phyloP scores from a whole-genome alignment of 306 rosid species.

The Erythrophleum fordii region DNA sequence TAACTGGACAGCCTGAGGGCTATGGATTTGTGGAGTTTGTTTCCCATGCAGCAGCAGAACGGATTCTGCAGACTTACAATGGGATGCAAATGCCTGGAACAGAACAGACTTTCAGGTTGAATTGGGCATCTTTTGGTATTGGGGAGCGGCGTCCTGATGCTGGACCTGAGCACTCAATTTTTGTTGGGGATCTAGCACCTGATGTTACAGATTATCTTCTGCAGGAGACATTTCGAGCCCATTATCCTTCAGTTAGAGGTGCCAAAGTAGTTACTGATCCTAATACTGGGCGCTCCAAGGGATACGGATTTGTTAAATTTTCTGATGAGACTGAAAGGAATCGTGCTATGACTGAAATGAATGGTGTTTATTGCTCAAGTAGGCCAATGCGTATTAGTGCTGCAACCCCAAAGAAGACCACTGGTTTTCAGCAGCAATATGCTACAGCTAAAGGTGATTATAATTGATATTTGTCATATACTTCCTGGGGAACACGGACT shows the following conservation, averaged over 20 bases:
- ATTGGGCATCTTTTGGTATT: slow-evolving; percentile 94
- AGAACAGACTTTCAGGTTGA: slow-evolving; percentile 77
- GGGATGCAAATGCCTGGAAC: slow-evolving; percentile 92
- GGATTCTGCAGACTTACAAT: slow-evolving; percentile 77
- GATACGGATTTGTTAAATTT: slow-evolving; percentile 92
- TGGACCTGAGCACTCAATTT: slow-evolving; percentile 89
- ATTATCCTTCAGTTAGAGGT: slow-evolving; percentile 85
- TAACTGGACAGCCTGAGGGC: slow-evolving; percentile 87
- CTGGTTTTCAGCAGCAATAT: slow-evolving; percentile 67
- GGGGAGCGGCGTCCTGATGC: slow-evolving; percentile 87
- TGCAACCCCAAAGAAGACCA: slow-evolving; percentile 82
- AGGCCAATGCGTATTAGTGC: slow-evolving; percentile 96
- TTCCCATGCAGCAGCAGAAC: slow-evolving; percentile 85
- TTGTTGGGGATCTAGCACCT: slow-evolving; percentile 91
- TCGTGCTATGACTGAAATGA: slow-evolving; percentile 93
- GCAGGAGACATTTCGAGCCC: slow-evolving; percentile 78
- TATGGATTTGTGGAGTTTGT: slow-evolving; percentile 90
- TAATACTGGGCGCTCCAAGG: slow-evolving; percentile 83
- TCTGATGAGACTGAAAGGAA: slow-evolving; percentile 82
- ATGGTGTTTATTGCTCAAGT: slow-evolving; percentile 84
- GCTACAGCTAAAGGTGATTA: slow-evolving; percentile 18
- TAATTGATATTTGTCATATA: neutral
- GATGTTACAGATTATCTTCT: slow-evolving; percentile 88
- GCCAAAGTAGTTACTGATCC: slow-evolving; percentile 94
- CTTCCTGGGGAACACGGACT: neutral